Conservation (phyloP, 2,329 filamentous ascomycete species). For the Arthrobotrys conoides region DNA sequence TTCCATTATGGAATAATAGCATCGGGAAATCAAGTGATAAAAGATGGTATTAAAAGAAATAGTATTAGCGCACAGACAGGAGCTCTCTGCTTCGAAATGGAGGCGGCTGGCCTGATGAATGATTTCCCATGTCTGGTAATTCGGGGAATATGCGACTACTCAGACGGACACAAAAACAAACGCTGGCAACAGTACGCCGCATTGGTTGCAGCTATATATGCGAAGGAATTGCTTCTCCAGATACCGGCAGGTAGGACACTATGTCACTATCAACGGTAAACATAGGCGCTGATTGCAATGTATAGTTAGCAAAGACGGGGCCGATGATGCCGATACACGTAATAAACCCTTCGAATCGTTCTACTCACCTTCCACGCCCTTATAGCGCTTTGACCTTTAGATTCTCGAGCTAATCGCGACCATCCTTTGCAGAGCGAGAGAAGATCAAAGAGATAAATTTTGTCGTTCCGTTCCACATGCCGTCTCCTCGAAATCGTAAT, state of each 20-base stretch:
- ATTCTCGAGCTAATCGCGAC: background rate
- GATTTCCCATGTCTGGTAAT: slow-evolving; percentile 27
- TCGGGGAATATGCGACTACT: slow-evolving; percentile 38
- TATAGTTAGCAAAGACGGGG: slow-evolving; percentile 7
- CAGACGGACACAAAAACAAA: slow-evolving; percentile 35
- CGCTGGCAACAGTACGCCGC: slow-evolving; percentile 30
- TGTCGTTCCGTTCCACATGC: slow-evolving; percentile 6
- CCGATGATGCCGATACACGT: background rate
- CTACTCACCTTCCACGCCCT: background rate
- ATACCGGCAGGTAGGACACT: slow-evolving; percentile 15
- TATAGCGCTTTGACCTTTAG: background rate
- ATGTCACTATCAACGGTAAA: background rate
- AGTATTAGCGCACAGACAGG: slow-evolving; percentile 16
- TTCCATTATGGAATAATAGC: slow-evolving; percentile 36
- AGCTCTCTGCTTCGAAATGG: slow-evolving; percentile 41
- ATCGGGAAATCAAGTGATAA: slow-evolving; percentile 25
- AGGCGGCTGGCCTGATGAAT: slow-evolving; percentile 25
- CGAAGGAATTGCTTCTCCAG: slow-evolving; percentile 25
- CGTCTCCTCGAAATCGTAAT: slow-evolving; percentile 22
- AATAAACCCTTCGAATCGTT: background rate
- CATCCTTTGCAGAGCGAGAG: background rate
- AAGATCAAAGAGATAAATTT: slow-evolving; percentile 1
- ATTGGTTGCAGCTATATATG: slow-evolving; percentile 21
- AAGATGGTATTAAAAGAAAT: slow-evolving; percentile 32
- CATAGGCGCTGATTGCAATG: slow-evolving; percentile 2